Evolutionary conservation across 768 basidiomycete genomes (phyloP), one percentile per base, ranked within the genome.

Genomic region (Panellus pusillus): DNA sequence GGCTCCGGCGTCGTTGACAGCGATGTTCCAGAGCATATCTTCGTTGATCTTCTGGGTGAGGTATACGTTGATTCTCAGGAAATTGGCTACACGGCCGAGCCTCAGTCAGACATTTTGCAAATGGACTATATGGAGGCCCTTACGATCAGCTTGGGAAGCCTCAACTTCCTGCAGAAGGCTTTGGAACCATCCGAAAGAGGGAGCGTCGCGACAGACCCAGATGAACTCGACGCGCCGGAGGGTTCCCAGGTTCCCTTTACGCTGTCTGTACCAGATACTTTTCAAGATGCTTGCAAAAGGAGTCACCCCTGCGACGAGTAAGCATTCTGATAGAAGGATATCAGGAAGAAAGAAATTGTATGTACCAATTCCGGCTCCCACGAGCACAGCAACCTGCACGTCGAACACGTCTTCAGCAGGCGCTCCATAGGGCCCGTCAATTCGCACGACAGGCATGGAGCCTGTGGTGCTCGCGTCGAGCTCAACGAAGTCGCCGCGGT

Each of bases 181-280:
- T 69, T 95, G 91, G 82, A 98, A 96, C 94, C 94, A 97, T 59
- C 92, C 93, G 63, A 97, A 93, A 9, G 90, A 91, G 9, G n/a
- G 91, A 15, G 89, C 84, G 61, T 94, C 91, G 65, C 91, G 87
- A 66, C 87, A 91, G 52, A 92, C 81, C 93, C 93, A 96, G 74
- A 96, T 90, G 72, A 96, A 95, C 64, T 96, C 92, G 57, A 97
- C 95, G 37, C 89, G 84, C 47, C 87, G 85, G 48, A 98, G 83
- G 29, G 84, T 81, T 29, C 91, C 90, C 20, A 95, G 74, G 50
- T 81, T 79, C n/a, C 87, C 86, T 53, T 79, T 81, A 73, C 83
- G 86, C 68, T 95, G 93, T 59, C 83, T 82, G 73, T 96, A 95
- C 52, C 57, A 54, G 9, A 58, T 57, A n/a, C 52, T 37, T 35